Base-by-base conservation (phyloP, 2,329 filamentous ascomycete species). In the Chaetomiaceae sp. region DNA sequence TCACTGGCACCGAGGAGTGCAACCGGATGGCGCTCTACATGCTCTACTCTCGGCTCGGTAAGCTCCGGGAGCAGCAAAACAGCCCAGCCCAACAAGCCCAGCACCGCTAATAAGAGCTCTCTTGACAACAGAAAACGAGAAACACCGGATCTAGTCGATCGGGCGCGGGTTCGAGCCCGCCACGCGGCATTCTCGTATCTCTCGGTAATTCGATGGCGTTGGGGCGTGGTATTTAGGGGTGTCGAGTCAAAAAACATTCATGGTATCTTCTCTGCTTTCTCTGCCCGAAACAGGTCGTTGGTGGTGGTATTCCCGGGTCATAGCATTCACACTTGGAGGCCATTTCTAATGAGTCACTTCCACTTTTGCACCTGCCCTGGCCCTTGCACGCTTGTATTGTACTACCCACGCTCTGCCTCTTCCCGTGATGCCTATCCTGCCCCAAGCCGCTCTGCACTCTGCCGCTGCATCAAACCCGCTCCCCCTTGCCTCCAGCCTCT, bases 21-120 rank as follows among this genome's bases (percentile, higher is more conserved):
- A 99, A 99, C 75, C 89, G 96, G 67, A 97, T 99, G 91, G 94
- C 94, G n/a, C 75, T 99, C 52, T 99, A 97, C 75, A 96, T 99
- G 91, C 83, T 99, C 51, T 99, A 99, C 74, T 95, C 90, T 56
- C 84, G 94, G 79, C 87, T 99, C 70, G 94, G 94, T 96, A 71
- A 76, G 78, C 68, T 66, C 63, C 70, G 63, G 49, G 63, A 64
- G 59, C 52, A 54, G 38, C 42, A 53, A 12, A 15, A 37, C 42
- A 29, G 37, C 19, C 34, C 36, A 15, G 22, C 29, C 22, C 39
- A 49, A 20, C 39, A 49, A 20, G 7, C 20, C 45, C 36, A 47
- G 29, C 52, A 33, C 22, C 42, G 51, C 58, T 60, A 54, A 58
- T 51, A 27, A 53, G n/a, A n/a, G 27, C 6, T 49, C 20, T 40